Evolutionary conservation across 225 moss, liverwort and hornwort genomes (phyloP), one percentile per base, ranked within the genome.

Genomic region (Marchantia polymorpha): DNA sequence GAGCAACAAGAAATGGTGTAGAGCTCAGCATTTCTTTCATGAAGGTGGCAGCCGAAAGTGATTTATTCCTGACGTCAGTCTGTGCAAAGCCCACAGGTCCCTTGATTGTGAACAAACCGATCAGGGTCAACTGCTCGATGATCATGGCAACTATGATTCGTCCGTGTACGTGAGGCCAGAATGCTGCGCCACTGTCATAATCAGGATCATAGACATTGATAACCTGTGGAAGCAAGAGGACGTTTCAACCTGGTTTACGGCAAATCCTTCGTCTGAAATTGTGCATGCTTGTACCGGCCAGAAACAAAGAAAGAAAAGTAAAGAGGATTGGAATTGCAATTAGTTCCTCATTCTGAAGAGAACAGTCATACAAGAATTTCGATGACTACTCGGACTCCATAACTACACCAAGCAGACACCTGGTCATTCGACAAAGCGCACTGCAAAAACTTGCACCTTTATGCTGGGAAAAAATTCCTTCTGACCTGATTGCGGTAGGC

Each of bases 101-200:
- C 82, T 94, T 92, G 60, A 94, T 83, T 56, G 90, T 89, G 83
- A 96, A 96, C 12, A 96, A 80, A 20, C 96, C 94, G 9, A 96
- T 89, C 10, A 96, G 69, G 81, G 92, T 92, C 0, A 94, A 78
- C 6, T 96, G 96, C 76, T 91, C 87, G 59, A 96, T 90, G 27
- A 94, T 82, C 66, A 94, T 69, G 50, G 91, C 89, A 9, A 80
- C 72, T 31, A 94, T 83, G 16, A 96, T 91, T 31, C 83, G 79
- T 10, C 85, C 78, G 70, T 92, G 92, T 0, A 96, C 85, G 82
- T 88, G 89, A 19, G 96, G 96, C 96, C 96, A 96, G 64, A 90
- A 96, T 30, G 85, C 86, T 23, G 90, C 94, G 0, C 85, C 91
- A 81, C 92, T 96, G 88, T 96, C 96, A 54, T 96, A 96, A 27